Base-by-base conservation (phyloP, 192 early-diverging fungal genomes). In the Pilaira anomala region DNA sequence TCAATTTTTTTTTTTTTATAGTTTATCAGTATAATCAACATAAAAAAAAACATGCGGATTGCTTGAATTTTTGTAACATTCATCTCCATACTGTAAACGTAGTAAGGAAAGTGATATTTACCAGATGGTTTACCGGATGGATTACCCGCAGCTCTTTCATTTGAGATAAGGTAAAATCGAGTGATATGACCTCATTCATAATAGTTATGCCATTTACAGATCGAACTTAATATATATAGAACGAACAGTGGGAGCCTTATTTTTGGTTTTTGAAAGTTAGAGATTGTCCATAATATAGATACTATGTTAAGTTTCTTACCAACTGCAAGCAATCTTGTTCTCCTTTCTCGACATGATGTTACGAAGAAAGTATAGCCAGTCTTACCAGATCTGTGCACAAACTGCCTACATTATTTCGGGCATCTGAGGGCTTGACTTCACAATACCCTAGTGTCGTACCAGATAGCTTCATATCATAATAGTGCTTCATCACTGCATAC, bases 21-120 rank as follows among this genome's bases (percentile, higher is more conserved):
- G 30, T 58, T 58, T n/a, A n/a, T n/a, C n/a, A n/a, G n/a, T n/a
- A n/a, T n/a, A n/a, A n/a, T n/a, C n/a, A n/a, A n/a, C 19, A 9
- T 36, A 42, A 41, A 9, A 30, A 58, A 58, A 58, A 58, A 42
- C 55, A 58, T 58, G 19, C 55, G 41, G 4, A 58, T 58, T 7
- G 55, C 55, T 41, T 41, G 39, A n/a, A 41, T 30, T 58, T 18
- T 58, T 42, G 39, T 16, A n/a, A 58, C 33, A 4, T 58, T 45
- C 40, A 41, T 3, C 0, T n/a, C n/a, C n/a, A n/a, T n/a, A n/a
- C n/a, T n/a, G n/a, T n/a, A n/a, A n/a, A n/a, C n/a, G n/a, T n/a
- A n/a, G n/a, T n/a, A n/a, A n/a, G n/a, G n/a, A n/a, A n/a, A n/a
- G n/a, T n/a, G n/a, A n/a, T n/a, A n/a, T 41, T 41, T 41, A 41